A percentile compares a stretch with the other conserved stretches of the same genome.
phyloP scores from a whole-genome alignment of 1,284 basidiomycete genomes.

The Heterobasidion occidentale region DNA sequence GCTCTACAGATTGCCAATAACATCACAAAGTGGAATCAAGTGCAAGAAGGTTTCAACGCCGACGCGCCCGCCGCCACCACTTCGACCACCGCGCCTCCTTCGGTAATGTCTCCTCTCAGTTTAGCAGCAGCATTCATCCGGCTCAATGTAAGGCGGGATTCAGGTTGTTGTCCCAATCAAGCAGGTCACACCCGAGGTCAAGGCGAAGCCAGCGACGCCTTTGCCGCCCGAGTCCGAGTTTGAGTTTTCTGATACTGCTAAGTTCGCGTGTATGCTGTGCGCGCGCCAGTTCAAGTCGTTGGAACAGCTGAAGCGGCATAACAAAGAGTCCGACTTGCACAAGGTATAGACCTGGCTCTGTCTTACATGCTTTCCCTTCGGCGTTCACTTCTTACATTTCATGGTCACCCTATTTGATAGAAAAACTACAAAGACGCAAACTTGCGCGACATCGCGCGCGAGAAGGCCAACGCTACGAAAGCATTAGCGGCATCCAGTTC shows the following conservation, averaged over 20 bases:
- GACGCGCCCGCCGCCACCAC: slow-evolving; percentile 15
- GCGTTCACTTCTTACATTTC: slow-evolving; percentile 9
- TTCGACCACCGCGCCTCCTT: slow-evolving; percentile 6
- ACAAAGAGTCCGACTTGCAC: slow-evolving; percentile 86
- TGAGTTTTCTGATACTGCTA: slow-evolving; percentile 68
- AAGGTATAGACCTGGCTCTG: slow-evolving; percentile 44
- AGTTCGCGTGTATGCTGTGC: slow-evolving; percentile 81
- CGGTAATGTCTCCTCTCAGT: background rate
- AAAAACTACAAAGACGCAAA: slow-evolving; percentile 73
- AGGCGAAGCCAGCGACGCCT: slow-evolving; percentile 23
- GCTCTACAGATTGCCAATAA: slow-evolving; percentile 67
- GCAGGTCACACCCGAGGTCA: slow-evolving; percentile 3
- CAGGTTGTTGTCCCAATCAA: background rate
- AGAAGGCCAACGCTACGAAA: slow-evolving; percentile 52
- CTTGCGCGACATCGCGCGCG: slow-evolving; percentile 64
- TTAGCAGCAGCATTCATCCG: background rate
- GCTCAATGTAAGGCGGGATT: too few species aligned
- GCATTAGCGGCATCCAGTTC: slow-evolving; percentile 21
- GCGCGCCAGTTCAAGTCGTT: slow-evolving; percentile 85
- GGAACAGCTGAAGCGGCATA: slow-evolving; percentile 81
- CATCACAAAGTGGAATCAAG: slow-evolving; percentile 93
- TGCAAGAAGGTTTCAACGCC: slow-evolving; percentile 71
- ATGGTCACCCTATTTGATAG: slow-evolving; percentile 30
- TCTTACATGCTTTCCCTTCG: slow-evolving; percentile 11
- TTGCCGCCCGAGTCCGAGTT: slow-evolving; percentile 47